A percentile compares a stretch with the other conserved stretches of the same genome.
Conservation (phyloP, 75 land plant genomes). For the Adiantum capillusveneris region DNA sequence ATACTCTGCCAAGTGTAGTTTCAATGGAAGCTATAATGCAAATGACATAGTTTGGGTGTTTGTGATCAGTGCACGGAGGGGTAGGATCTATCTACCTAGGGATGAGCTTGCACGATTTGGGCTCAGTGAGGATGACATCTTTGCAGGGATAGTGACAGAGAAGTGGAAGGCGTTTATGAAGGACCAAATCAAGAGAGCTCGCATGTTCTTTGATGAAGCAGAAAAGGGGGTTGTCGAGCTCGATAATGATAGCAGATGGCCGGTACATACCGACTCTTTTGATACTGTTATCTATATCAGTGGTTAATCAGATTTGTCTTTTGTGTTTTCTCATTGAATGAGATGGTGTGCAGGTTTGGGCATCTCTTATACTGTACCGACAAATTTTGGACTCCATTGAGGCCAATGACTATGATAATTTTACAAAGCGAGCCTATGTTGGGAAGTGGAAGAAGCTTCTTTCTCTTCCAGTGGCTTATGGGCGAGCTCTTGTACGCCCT, state of each 20-base stretch:
- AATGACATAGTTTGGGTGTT: no score
- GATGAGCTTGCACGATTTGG: conserved; percentile 79
- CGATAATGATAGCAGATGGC: conserved; percentile 81
- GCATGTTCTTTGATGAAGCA: conserved; percentile 80
- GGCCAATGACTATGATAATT: conserved; percentile 71
- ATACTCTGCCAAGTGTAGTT: no score
- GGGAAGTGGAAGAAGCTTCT: conserved; percentile 55
- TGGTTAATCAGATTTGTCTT: not conserved
- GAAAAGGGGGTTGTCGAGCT: conserved; percentile 76
- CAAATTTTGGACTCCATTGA: conserved; percentile 71
- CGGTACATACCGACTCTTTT: conserved; percentile 26
- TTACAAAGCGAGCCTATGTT: conserved; percentile 74
- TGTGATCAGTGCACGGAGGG: conserved; percentile 78
- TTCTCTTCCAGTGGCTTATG: conserved; percentile 54
- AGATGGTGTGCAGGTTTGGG: conserved; percentile 57
- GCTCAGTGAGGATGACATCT: conserved; percentile 75
- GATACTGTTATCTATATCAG: not conserved
- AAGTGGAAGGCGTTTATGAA: conserved; percentile 93
- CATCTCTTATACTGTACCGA: conserved; percentile 62
- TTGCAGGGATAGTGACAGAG: conserved; percentile 68
- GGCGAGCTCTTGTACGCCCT: conserved; percentile 35
- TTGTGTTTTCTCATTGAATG: conserved; percentile 5
- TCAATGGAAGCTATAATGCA: not conserved
- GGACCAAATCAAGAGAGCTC: conserved; percentile 68
- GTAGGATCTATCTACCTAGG: conserved; percentile 82